phyloP scores from a whole-genome alignment of 2,329 filamentous ascomycete genomes.

The Xylariaceae sp. region DNA sequence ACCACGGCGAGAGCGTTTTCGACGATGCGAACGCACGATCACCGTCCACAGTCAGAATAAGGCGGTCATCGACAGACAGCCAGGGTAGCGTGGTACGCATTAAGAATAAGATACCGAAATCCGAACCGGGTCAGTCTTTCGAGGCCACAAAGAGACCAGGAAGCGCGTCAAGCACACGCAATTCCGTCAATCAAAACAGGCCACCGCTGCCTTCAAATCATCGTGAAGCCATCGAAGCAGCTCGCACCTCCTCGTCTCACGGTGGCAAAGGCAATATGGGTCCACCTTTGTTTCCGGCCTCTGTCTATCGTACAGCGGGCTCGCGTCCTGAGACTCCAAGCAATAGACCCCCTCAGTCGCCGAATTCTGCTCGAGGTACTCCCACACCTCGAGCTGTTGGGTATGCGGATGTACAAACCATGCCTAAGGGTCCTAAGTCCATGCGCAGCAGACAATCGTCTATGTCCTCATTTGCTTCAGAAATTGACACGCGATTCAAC shows the following conservation, averaged over 20 bases:
- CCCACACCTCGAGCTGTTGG: conserved; percentile 54
- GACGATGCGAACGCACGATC: conserved; percentile 30
- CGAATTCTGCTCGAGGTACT: conserved; percentile 50
- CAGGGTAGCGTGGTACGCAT: conserved; percentile 40
- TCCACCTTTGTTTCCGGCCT: conserved; percentile 79
- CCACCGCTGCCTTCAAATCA: conserved; percentile 82
- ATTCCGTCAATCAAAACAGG: conserved; percentile 38
- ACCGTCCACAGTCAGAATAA: conserved; percentile 38
- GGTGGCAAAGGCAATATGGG: conserved; percentile 61
- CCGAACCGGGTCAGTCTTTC: conserved; percentile 32
- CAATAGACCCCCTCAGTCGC: conserved; percentile 41
- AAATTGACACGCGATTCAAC: conserved; percentile 88
- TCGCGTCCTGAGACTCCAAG: conserved; percentile 60
- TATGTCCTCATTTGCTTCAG: conserved; percentile 90
- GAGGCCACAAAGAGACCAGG: conserved; percentile 55
- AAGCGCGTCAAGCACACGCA: conserved; percentile 67
- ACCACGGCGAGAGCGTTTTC: conserved; percentile 31
- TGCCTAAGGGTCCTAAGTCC: conserved; percentile 39
- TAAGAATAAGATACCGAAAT: conserved; percentile 36
- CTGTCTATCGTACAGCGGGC: conserved; percentile 51
- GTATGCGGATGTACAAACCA: conserved; percentile 45
- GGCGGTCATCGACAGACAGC: conserved; percentile 46
- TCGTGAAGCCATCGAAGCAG: conserved; percentile 78
- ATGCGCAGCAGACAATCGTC: conserved; percentile 67
- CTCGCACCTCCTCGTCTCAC: conserved; percentile 55